A percentile compares a stretch with the other conserved stretches of the same genome.
Conservation (phyloP, 2,329 filamentous ascomycete genomes). For the Trichoderma hamatum region DNA sequence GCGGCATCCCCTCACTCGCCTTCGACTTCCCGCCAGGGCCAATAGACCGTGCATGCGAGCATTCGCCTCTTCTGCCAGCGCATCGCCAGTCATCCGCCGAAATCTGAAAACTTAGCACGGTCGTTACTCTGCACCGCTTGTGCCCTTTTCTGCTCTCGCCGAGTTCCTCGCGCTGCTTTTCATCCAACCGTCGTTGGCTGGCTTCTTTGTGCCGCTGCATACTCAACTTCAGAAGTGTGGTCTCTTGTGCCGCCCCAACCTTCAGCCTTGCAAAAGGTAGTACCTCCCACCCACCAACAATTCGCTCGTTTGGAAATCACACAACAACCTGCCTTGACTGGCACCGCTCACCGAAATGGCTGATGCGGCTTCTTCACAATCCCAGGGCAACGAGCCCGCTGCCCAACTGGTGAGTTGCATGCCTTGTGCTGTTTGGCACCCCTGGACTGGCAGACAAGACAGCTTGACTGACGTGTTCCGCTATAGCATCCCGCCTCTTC, state of each 20-base stretch:
- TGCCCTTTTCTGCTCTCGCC: background rate
- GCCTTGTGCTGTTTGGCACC: background rate
- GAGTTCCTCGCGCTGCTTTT: background rate
- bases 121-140: conserved; percentile 11
- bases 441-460: conserved; percentile 8
- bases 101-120: conserved; percentile 2
- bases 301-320: conserved; percentile 19
- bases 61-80: conserved; percentile 23
- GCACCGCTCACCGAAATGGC: conserved; percentile 33
- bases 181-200: background rate
- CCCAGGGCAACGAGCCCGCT: conserved; percentile 30
- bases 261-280: conserved; percentile 12
- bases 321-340: conserved; percentile 27
- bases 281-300: conserved; percentile 14
- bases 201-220: background rate
- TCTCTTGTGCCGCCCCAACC: conserved; percentile 9
- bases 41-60: conserved; percentile 24
- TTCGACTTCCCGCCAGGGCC: conserved; percentile 22
- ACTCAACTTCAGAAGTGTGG: background rate
- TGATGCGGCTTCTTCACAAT: conserved; percentile 33
- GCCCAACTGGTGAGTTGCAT: conserved; percentile 31
- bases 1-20: conserved; percentile 26
- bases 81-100: conserved; percentile 15
- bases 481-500: conserved; percentile 21
- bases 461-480: conserved; percentile 2